Evolutionary conservation across 2,329 filamentous ascomycete genomes (phyloP).

Genomic region (Calonectria naviculata): DNA sequence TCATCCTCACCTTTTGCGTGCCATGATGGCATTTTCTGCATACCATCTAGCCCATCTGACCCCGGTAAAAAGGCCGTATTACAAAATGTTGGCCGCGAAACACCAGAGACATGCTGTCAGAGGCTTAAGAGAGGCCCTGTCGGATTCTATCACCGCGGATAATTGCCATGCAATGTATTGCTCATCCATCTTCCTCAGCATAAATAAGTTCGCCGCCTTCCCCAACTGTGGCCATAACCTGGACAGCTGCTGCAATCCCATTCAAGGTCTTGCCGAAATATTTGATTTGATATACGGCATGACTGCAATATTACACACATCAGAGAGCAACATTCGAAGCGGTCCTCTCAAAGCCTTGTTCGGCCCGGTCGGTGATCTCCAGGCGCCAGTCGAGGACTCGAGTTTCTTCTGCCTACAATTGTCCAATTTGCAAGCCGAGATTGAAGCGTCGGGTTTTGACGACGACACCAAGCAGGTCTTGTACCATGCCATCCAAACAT

Average conservation of each 20-base stretch:
- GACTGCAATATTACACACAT: not conserved
- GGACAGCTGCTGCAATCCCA: not conserved
- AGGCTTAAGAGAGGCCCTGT: not conserved
- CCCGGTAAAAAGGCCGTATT: not conserved
- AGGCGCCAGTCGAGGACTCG: not conserved
- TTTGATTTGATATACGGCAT: not conserved
- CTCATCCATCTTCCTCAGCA: not conserved
- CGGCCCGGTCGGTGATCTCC: not conserved
- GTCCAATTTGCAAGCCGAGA: not conserved
- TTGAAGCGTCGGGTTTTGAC: not conserved
- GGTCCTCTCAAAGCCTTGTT: not conserved
- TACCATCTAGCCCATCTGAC: not conserved
- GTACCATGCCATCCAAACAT: not conserved
- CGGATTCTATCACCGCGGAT: not conserved
- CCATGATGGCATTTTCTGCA: not conserved
- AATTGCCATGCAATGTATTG: not conserved
- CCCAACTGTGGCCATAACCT: not conserved
- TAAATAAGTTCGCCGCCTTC: not conserved
- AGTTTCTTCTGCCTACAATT: not conserved
- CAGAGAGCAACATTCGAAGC: not conserved
- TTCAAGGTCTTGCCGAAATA: not conserved
- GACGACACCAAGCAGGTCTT: not conserved
- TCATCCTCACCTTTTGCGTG: not conserved
- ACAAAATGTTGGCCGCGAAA: not conserved
- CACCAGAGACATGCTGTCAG: not conserved